These are phyloP conservation scores for Heracleum sosnowskyi DNA, from an alignment of 129 eudicot genomes.

Conservation along the genomic window DNA sequence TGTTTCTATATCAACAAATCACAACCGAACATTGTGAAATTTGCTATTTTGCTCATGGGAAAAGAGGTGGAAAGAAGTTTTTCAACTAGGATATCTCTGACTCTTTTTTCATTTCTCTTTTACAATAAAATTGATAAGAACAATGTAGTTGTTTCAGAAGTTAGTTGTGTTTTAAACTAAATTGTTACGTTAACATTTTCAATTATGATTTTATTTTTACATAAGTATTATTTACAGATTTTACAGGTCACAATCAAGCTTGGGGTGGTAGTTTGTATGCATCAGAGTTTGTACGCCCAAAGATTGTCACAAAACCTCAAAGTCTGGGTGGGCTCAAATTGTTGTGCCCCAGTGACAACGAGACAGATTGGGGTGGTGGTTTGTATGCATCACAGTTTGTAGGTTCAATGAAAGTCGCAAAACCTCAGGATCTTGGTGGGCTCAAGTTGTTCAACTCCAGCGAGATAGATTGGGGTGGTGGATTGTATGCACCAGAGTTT, in stretches of 20 bases:
- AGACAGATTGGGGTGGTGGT: slow-evolving; percentile 40
- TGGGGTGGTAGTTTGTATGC: slow-evolving; percentile 90
- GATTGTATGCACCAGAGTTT: slow-evolving; percentile 85
- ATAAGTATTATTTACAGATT: slow-evolving; percentile 65
- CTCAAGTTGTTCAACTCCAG: slow-evolving; percentile 63
- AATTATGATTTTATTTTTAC: slow-evolving; percentile 37
- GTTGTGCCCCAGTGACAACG: slow-evolving; percentile 35
- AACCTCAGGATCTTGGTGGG: slow-evolving; percentile 70
- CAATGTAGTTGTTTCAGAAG: too few relatives aligned
- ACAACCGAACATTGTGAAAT: neutral
- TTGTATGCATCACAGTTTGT: slow-evolving; percentile 88
- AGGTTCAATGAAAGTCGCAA: slow-evolving; percentile 51
- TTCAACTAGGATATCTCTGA: neutral
- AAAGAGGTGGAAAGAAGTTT: neutral
- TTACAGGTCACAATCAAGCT: slow-evolving; percentile 87
- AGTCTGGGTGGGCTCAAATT: slow-evolving; percentile 97
- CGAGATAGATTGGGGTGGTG: slow-evolving; percentile 41
- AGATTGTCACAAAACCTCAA: slow-evolving; percentile 41
- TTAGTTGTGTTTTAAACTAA: too few relatives aligned
- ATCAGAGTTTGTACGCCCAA: slow-evolving; percentile 60
- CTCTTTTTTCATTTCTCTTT: too few relatives aligned
- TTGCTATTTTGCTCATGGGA: neutral
- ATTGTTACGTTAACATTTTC: too few relatives aligned
- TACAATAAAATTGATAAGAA: too few relatives aligned
- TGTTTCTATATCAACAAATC: too few relatives aligned